These are phyloP conservation scores for Thraustochytrium striatum DNA, from an alignment of 352 stramenopile species.

Conservation along the genomic window DNA sequence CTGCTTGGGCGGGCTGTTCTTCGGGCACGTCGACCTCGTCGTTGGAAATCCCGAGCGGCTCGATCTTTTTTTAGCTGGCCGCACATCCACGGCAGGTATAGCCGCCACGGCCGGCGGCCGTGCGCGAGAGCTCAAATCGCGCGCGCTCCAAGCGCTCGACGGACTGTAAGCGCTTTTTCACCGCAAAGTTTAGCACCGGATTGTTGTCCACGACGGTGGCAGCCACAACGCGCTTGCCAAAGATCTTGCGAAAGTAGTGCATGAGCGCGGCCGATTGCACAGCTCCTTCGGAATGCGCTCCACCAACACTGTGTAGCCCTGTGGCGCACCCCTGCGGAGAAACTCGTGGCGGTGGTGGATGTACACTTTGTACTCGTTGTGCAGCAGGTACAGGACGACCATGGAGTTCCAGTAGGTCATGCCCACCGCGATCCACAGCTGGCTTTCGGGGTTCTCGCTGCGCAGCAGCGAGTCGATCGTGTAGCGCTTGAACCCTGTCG, in stretches of 20 bases:
- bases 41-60: conserved; percentile 15
- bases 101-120: conserved; percentile 3
- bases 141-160: conserved; percentile 16
- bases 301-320: conserved; percentile 28
- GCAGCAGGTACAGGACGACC: conserved; percentile 28
- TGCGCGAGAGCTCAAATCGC: conserved; percentile 2
- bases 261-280: conserved; percentile 15
- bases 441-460: neutral
- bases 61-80: conserved; percentile 28
- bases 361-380: conserved; percentile 29
- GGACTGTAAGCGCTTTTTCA: neutral
- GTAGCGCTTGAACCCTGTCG: conserved; percentile 6
- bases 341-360: conserved; percentile 41
- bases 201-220: conserved; percentile 31
- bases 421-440: conserved; percentile 15
- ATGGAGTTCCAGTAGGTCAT: conserved; percentile 42
- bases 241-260: conserved; percentile 48
- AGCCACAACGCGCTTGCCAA: conserved; percentile 32
- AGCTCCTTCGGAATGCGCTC: conserved; percentile 38
- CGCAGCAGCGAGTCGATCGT: conserved; percentile 36
- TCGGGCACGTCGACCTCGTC: neutral
- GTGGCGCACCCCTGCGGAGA: neutral
- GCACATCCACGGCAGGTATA: conserved; percentile 40
- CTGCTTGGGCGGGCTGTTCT: neutral
- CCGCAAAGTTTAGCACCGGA: conserved; percentile 40